Percentiles rank a stretch among this genome's conserved stretches.
Conservation (phyloP, 768 basidiomycete species). For the Russula earlei region DNA sequence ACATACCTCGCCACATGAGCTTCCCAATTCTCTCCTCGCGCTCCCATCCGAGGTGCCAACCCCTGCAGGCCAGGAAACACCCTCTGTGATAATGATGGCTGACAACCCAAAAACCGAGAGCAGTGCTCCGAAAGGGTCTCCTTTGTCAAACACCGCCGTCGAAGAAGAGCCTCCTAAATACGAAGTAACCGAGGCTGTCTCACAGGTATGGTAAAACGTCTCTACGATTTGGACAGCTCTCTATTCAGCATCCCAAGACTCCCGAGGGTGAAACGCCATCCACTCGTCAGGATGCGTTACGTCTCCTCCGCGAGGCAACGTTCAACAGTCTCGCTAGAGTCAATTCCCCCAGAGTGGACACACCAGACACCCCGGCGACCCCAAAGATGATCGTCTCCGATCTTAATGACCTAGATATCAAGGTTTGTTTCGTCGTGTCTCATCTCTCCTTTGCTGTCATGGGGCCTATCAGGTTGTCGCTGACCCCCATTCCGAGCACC, state of each 20-base stretch:
- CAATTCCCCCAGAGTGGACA: constrained; percentile 4
- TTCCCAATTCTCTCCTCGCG: neutral
- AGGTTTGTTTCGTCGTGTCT: neutral
- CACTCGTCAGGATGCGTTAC: constrained; percentile 18
- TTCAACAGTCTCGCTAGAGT: constrained; percentile 14
- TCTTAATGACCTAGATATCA: constrained; percentile 16
- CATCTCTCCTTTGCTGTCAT: neutral
- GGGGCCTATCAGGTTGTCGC: neutral
- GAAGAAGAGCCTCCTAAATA: constrained; percentile 15
- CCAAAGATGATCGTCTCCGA: constrained; percentile 13
- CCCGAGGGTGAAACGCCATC: constrained; percentile 16
- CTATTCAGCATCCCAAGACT: neutral
- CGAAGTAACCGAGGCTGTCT: constrained; percentile 9
- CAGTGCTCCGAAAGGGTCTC: neutral
- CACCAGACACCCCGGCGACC: neutral
- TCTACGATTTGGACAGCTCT: neutral
- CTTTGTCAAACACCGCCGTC: neutral
- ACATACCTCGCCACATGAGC: constrained; percentile 13
- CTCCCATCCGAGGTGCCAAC: neutral
- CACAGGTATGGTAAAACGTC: neutral
- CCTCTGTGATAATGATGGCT: neutral
- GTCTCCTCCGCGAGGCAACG: constrained; percentile 19
- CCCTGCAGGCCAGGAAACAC: constrained; percentile 2
- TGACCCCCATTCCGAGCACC: neutral
- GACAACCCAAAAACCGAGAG: neutral